phyloP scores from a whole-genome alignment of 768 basidiomycete genomes.

The Galerina sulciceps region DNA sequence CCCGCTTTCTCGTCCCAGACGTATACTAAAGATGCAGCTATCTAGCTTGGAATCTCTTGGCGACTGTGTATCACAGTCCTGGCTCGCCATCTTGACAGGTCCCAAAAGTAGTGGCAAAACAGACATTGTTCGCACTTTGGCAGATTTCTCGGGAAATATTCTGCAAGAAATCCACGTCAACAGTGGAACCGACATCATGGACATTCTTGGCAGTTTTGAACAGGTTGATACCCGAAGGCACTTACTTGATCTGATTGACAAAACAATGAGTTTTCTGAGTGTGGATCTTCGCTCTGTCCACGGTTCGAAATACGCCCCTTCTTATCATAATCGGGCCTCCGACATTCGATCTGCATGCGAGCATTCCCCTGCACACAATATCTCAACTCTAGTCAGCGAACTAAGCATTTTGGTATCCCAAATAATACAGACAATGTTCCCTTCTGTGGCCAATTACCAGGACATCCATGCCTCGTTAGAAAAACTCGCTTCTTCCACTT shows the following conservation, averaged over 20 bases:
- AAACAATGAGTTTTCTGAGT: conserved; percentile 43
- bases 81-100: conserved; percentile 91
- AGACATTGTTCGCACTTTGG: conserved; percentile 67
- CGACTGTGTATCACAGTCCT: conserved; percentile 72
- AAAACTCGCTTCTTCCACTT: conserved; percentile 23
- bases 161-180: conserved; percentile 81
- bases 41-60: conserved; percentile 75
- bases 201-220: conserved; percentile 95
- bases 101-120: conserved; percentile 79
- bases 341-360: conserved; percentile 19
- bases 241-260: conserved; percentile 39
- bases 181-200: conserved; percentile 88
- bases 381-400: conserved; percentile 4
- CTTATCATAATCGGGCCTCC: conserved; percentile 9
- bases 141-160: conserved; percentile 67
- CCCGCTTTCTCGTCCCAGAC: conserved; percentile 43
- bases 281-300: conserved; percentile 36
- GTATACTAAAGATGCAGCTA: conserved; percentile 66
- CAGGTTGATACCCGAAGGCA: conserved; percentile 71
- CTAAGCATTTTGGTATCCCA: conserved; percentile 13
- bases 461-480: conserved; percentile 22
- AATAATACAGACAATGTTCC: conserved; percentile 20
- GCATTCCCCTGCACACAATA: background rate
- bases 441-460: conserved; percentile 8
- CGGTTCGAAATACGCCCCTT: conserved; percentile 30